Conservation (phyloP, 345 rosid genomes). For the Excoecaria cochinchinensis region DNA sequence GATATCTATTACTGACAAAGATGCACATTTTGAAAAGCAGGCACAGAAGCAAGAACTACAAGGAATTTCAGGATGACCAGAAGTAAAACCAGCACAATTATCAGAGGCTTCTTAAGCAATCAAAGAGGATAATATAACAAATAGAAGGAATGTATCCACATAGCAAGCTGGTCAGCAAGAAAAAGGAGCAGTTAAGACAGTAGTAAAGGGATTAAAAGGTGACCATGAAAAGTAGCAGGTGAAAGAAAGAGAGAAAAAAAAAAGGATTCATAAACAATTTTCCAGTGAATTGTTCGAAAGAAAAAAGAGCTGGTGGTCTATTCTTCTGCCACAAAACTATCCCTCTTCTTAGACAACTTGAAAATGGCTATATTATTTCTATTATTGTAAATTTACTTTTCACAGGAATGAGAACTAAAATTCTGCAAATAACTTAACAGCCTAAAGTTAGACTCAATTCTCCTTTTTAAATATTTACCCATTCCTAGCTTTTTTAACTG, state of each 20-base stretch:
- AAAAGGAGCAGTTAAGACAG: neutral
- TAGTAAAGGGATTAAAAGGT: neutral
- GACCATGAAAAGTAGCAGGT: neutral
- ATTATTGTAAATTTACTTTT: neutral
- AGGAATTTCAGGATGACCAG: neutral
- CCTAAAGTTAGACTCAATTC: neutral
- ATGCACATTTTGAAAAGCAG: neutral
- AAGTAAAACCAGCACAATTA: neutral
- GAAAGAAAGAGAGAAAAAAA: neutral
- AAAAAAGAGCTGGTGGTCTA: neutral
- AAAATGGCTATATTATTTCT: neutral
- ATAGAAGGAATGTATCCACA: neutral
- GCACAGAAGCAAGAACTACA: neutral
- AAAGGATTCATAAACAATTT: neutral
- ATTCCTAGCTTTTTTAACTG: neutral
- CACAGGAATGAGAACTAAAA: neutral
- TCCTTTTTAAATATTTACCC: neutral
- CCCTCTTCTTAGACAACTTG: slow-evolving; percentile 1
- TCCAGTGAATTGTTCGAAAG: neutral
- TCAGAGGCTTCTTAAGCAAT: neutral
- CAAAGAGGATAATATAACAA: neutral
- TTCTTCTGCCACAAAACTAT: neutral
- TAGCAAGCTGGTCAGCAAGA: neutral
- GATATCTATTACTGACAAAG: neutral
- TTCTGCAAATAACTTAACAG: neutral